A percentile compares a stretch with the other conserved stretches of the same genome.
Conservation (phyloP, 2,329 filamentous ascomycete species). For the Colletotrichum sp. region DNA sequence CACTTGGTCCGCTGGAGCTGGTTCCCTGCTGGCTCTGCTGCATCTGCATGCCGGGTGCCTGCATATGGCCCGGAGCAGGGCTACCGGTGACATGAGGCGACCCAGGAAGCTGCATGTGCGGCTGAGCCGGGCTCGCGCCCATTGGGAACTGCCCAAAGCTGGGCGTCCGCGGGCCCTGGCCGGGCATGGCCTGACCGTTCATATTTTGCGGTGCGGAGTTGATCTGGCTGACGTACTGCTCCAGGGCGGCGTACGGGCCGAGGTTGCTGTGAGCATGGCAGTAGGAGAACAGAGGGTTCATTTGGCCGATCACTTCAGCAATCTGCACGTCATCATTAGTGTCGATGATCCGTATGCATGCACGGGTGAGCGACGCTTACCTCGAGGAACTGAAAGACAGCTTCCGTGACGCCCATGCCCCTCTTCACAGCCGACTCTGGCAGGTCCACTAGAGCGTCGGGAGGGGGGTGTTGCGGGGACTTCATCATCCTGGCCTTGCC, state of each 20-base stretch:
- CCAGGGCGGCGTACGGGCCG: slow-evolving; percentile 62
- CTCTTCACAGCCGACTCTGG: slow-evolving; percentile 62
- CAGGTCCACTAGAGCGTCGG: slow-evolving; percentile 62
- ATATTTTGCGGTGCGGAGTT: slow-evolving; percentile 41
- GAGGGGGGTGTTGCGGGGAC: slow-evolving; percentile 63
- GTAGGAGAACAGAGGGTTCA: slow-evolving; percentile 67
- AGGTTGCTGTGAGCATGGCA: slow-evolving; percentile 60
- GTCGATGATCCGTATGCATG: background rate
- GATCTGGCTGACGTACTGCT: slow-evolving; percentile 63
- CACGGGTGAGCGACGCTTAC: slow-evolving; percentile 38
- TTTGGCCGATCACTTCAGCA: slow-evolving; percentile 70
- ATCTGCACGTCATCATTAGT: slow-evolving; percentile 49
- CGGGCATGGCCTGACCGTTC: slow-evolving; percentile 55
- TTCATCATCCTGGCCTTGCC: slow-evolving; percentile 63
- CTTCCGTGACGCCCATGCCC: slow-evolving; percentile 63
- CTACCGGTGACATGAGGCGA: slow-evolving; percentile 65
- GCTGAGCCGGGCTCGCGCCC: slow-evolving; percentile 63
- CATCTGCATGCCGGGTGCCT: slow-evolving; percentile 69
- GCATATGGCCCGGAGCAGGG: slow-evolving; percentile 66
- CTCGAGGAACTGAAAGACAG: slow-evolving; percentile 70
- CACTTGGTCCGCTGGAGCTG: slow-evolving; percentile 68
- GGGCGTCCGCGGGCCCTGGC: slow-evolving; percentile 56
- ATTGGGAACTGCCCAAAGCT: slow-evolving; percentile 63
- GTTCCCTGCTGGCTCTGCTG: slow-evolving; percentile 74
- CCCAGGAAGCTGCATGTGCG: slow-evolving; percentile 66